These are phyloP conservation scores for Chaetomidium leptoderma DNA, from an alignment of 495 filamentous ascomycete genomes.

Conservation along the genomic window DNA sequence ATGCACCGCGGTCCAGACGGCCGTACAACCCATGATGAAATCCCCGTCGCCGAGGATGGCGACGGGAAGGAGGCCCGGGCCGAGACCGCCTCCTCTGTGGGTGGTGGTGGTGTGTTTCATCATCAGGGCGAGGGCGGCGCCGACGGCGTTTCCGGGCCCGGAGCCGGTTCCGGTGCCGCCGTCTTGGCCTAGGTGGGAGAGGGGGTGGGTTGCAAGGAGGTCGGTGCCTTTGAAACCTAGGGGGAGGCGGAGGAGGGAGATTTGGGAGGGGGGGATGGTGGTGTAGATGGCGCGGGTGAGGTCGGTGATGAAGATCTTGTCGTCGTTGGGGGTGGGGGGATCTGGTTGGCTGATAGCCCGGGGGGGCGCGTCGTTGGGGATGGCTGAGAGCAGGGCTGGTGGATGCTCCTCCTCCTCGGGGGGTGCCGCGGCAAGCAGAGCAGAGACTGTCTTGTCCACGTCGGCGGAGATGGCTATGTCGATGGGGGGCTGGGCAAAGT, in stretches of 20 bases:
- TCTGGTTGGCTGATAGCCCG: too few species aligned
- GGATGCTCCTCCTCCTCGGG: not conserved
- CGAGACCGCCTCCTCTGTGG: too few species aligned
- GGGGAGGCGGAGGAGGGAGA: conserved; percentile 8
- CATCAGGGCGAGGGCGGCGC: conserved; percentile 6
- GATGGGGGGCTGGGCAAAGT: not conserved
- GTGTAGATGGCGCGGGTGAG: not conserved
- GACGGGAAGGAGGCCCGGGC: not conserved
- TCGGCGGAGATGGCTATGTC: not conserved
- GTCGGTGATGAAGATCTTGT: not conserved
- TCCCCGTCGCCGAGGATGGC: conserved; percentile 7
- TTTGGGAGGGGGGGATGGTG: not conserved
- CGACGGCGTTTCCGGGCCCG: not conserved
- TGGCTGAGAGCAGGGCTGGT: not conserved
- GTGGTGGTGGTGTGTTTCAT: too few species aligned
- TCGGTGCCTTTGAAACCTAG: not conserved
- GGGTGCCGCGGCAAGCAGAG: not conserved
- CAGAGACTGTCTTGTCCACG: conserved; percentile 1
- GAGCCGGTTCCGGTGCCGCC: not conserved
- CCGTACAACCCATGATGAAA: conserved; percentile 6
- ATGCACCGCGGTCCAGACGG: conserved; percentile 3
- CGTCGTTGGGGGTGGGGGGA: too few species aligned
- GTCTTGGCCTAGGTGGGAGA: conserved; percentile 3
- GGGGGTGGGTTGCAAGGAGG: not conserved
- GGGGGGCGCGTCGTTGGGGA: not conserved